Evolutionary conservation across 331 rosid genomes (phyloP), one percentile per base, ranked within the genome.

Genomic region (Arachis monticola): DNA sequence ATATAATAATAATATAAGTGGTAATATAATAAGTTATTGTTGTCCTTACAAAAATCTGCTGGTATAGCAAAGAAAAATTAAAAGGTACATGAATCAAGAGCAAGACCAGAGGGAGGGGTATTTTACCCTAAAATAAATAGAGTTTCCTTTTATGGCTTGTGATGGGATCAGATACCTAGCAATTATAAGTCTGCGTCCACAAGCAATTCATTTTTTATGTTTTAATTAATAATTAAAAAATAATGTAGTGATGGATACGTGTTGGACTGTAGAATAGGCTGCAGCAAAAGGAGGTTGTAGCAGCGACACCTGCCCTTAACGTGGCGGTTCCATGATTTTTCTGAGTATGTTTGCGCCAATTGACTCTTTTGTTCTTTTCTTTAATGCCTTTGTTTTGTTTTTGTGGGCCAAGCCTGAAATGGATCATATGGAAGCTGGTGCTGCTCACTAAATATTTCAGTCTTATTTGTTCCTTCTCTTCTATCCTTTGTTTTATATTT

Each of bases 241-340:
- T 5, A 55, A 65, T 5, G 4, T 2, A 31, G 17, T 0, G 7
- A 64, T 6, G 51, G 60, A 56, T 76, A 84, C 87, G 90, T 83
- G 91, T 85, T 67, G 66, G 44, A 32, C 50, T 44, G 1, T 2
- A n/a, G 47, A 13, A 69, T 12, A 67, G 5, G 47, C 32, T 27
- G 74, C 67, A 52, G 14, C 56, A 2, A 42, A 67, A 79, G 2
- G 32, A 42, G 73, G 64, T 35, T 38, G 74, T 10, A 7, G 0
- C 2, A 1, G 9, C 6, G 90, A 69, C 96, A 86, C 89, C 59
- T 88, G 90, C 61, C 70, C 38, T 27, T 73, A 69, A 83, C 82
- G 88, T 90, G 96, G 72, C 96, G 7, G 73, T 81, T 76, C 70
- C 62, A 72, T n/a, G 59, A 40, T 30, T 67, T 66, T 61, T 14